These are phyloP conservation scores for Brettanomyces nanus DNA, from an alignment of 805 yeast genomes.

Conservation along the genomic window DNA sequence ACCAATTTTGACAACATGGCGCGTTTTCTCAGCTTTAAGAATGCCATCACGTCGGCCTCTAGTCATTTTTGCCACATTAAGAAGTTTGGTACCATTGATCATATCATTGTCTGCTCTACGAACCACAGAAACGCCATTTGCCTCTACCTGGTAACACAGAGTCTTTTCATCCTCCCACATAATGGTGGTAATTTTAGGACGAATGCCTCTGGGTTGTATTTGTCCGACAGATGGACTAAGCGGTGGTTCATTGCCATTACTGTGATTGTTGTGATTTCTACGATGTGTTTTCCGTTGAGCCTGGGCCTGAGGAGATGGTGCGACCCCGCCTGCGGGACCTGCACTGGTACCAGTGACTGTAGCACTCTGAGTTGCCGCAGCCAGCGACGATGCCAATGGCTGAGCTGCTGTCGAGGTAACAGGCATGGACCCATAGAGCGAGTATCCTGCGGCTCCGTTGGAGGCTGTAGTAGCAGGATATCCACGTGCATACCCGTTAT, in stretches of 20 bases:
- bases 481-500: background rate
- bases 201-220: slow-evolving; percentile 32
- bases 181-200: slow-evolving; percentile 60
- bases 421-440: slow-evolving; percentile 5
- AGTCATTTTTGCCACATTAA: slow-evolving; percentile 67
- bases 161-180: slow-evolving; percentile 76
- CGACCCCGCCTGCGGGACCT: background rate
- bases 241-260: slow-evolving; percentile 7
- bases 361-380: slow-evolving; percentile 10
- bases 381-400: slow-evolving; percentile 4
- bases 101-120: slow-evolving; percentile 65
- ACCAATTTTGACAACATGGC: slow-evolving; percentile 69
- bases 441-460: slow-evolving; percentile 10
- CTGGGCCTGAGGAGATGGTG: background rate
- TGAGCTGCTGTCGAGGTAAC: slow-evolving; percentile 6
- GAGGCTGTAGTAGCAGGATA: slow-evolving; percentile 13
- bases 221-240: slow-evolving; percentile 29
- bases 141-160: slow-evolving; percentile 63
- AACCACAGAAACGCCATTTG: slow-evolving; percentile 58
- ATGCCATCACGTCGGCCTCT: slow-evolving; percentile 69
- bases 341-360: slow-evolving; percentile 5
- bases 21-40: slow-evolving; percentile 53
- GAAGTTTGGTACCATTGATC: slow-evolving; percentile 63
- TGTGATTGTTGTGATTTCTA: background rate
- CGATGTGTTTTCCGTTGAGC: background rate